Percentiles rank a stretch among this genome's conserved stretches.
Evolutionary conservation across 768 basidiomycete genomes (phyloP).

Genomic region (Pulveroboletus frians): DNA sequence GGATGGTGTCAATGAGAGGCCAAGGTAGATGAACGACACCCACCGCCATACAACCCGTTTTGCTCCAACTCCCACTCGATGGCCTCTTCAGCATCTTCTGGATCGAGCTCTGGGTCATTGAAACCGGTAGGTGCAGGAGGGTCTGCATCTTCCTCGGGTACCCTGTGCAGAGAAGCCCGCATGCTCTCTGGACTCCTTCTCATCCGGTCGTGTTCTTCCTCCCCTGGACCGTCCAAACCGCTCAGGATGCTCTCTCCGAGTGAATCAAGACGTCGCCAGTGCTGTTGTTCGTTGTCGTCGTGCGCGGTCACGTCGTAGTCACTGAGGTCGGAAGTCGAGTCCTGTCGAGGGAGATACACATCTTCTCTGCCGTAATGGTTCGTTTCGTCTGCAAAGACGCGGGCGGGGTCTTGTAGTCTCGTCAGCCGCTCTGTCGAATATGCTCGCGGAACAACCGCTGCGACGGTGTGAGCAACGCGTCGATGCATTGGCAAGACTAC

Average conservation of each 20-base stretch:
- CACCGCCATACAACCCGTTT: conserved; percentile 48
- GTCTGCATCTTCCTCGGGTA: conserved; percentile 35
- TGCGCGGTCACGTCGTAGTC: conserved; percentile 21
- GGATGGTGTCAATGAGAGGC: conserved; percentile 1
- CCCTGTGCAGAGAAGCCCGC: conserved; percentile 30
- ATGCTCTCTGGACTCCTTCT: conserved; percentile 34
- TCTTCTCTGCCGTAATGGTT: conserved; percentile 14
- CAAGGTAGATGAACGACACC: conserved; percentile 9
- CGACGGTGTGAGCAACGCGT: conserved; percentile 28
- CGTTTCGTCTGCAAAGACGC: conserved; percentile 11
- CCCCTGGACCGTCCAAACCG: conserved; percentile 23
- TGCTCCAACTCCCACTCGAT: conserved; percentile 44
- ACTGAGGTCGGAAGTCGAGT: conserved; percentile 11
- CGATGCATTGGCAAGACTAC: conserved; percentile 23
- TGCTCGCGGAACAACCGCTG: conserved; percentile 24
- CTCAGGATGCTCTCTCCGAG: conserved; percentile 31
- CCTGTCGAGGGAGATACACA: conserved; percentile 7
- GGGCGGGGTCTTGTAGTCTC: conserved; percentile 16
- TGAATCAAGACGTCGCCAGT: conserved; percentile 30
- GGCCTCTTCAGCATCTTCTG: conserved; percentile 38
- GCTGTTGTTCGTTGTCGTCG: conserved; percentile 22
- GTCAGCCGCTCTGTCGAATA: conserved; percentile 15
- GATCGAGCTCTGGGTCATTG: conserved; percentile 15
- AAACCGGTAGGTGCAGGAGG: conserved; percentile 6
- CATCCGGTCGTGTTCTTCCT: conserved; percentile 23